Base-by-base conservation (phyloP, 1,284 basidiomycete species). In the Irpex sp. region DNA sequence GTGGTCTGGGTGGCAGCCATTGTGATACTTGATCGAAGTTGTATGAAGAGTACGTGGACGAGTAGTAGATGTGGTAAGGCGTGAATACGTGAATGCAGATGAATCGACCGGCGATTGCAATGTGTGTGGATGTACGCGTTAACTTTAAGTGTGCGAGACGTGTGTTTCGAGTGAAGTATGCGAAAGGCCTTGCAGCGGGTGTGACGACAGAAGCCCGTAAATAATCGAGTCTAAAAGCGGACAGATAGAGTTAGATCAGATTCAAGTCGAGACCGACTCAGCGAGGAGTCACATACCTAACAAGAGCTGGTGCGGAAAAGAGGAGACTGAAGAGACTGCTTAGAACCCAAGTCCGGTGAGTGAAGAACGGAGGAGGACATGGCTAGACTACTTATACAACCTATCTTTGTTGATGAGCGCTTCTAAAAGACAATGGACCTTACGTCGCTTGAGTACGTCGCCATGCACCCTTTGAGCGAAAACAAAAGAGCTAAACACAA, bases 41-140 rank as follows among this genome's bases (percentile, higher is more conserved):
- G 59, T 61, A 44, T 60, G 52, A 65, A 61, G 66, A 66, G 60
- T 58, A 64, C 64, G 26, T 38, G 68, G 67, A 57, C 44, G 58
- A 58, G 59, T n/a, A 31, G 47, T 21, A 31, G 58, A 64, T 63
- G 61, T 44, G 63, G 62, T 60, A 65, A 59, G 61, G 68, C 65
- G 68, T 67, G 63, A 70, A 69, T 66, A 68, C 70, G 69, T 76
- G 54, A 55, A 21, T 55, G 21, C 54, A 36, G 7, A 55, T 51
- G 54, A 55, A 78, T 90, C 88, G 88, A 81, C 85, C 88, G 81
- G 88, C 88, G 88, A 90, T 85, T 75, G 69, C 69, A 68, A 64
- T 62, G 69, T 64, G 67, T 67, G 65, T 56, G 70, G 66, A 59
- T 67, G 65, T 58, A 64, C 65, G 63, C 66, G 69, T 68, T 67